phyloP scores from a whole-genome alignment of 306 rosid species.

The Malus fusca region DNA sequence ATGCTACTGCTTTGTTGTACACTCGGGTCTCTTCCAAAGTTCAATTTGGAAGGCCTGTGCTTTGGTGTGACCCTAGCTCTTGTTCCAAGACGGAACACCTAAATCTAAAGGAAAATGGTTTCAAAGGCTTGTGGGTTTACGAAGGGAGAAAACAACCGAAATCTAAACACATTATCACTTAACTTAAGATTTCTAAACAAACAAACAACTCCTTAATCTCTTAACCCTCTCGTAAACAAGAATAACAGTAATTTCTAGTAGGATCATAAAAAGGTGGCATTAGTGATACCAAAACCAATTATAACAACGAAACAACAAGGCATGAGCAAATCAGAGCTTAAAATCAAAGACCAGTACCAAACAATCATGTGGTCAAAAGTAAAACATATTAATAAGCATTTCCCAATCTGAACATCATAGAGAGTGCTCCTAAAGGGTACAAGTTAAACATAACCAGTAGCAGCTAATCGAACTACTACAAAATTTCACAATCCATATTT shows the following conservation, averaged over 20 bases:
- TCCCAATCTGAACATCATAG: not conserved
- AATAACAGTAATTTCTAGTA: not conserved
- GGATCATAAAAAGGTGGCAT: not conserved
- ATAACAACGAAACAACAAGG: not conserved
- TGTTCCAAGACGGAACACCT: too few relatives aligned
- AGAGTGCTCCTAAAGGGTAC: not conserved
- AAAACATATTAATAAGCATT: not conserved
- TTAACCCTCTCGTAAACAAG: too few relatives aligned
- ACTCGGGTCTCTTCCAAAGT: too few relatives aligned
- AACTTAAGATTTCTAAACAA: not conserved
- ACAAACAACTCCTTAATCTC: not conserved
- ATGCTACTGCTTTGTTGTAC: not conserved
- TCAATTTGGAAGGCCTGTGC: too few relatives aligned
- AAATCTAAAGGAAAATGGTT: not conserved
- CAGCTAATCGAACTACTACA: not conserved
- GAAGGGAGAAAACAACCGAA: not conserved
- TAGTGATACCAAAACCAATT: not conserved
- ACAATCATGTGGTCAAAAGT: not conserved
- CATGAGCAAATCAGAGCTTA: not conserved
- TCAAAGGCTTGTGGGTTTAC: not conserved
- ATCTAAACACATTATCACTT: not conserved
- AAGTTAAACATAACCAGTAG: not conserved
- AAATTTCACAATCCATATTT: not conserved
- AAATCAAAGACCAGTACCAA: not conserved
- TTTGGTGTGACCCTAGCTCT: too few relatives aligned